Evolutionary conservation across 2,329 filamentous ascomycete genomes (phyloP).

Genomic region (Penicillium thymicola): DNA sequence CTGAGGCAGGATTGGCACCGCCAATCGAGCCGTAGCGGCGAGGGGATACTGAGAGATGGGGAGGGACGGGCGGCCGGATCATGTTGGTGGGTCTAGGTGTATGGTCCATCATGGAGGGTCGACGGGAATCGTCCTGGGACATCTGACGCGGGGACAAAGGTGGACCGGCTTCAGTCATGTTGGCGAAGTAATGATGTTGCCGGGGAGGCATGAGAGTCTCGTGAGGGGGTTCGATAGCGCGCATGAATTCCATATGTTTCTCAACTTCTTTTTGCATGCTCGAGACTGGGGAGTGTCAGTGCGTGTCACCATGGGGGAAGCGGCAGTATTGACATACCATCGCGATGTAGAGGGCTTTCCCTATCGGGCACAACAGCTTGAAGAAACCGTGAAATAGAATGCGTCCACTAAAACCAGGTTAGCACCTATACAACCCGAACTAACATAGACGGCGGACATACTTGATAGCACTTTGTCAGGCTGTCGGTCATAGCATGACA

Average conservation of each 20-base stretch:
- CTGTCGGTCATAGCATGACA: constrained; percentile 80
- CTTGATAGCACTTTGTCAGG: constrained; percentile 67
- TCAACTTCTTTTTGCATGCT: constrained; percentile 62
- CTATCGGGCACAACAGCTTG: constrained; percentile 69
- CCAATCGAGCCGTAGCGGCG: constrained; percentile 87
- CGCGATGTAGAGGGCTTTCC: constrained; percentile 74
- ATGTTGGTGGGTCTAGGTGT: constrained; percentile 59
- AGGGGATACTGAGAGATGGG: constrained; percentile 75
- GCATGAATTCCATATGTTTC: constrained; percentile 58
- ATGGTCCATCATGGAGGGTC: constrained; percentile 64
- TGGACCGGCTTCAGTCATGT: constrained; percentile 62
- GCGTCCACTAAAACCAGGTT: constrained; percentile 61
- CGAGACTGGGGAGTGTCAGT: constrained; percentile 41
- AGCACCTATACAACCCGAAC: constrained; percentile 6
- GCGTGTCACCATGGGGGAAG: not conserved
- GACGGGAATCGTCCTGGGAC: constrained; percentile 77
- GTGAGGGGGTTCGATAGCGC: constrained; percentile 57
- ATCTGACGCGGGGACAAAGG: constrained; percentile 86
- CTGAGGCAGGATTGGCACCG: constrained; percentile 64
- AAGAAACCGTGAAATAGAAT: constrained; percentile 75
- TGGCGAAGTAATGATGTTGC: constrained; percentile 63
- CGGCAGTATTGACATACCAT: constrained; percentile 58
- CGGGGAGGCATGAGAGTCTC: constrained; percentile 64
- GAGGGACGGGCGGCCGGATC: constrained; percentile 73
- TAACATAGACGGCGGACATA: constrained; percentile 35